Conservation (phyloP, 495 filamentous ascomycete genomes). For the Patellaria atrata region DNA sequence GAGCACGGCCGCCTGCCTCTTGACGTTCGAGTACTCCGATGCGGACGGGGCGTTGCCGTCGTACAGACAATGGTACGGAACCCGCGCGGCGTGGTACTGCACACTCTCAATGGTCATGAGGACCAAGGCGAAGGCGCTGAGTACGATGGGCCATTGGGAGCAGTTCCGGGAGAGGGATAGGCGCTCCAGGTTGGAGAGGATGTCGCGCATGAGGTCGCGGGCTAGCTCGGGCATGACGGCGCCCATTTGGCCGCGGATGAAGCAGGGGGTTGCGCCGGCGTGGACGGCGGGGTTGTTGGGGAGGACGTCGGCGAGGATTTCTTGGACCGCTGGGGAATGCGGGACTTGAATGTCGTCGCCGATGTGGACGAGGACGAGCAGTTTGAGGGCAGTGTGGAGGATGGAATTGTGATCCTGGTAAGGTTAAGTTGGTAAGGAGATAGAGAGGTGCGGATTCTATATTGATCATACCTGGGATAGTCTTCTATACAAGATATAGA, state of each 20-base stretch:
- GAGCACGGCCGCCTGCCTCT: too few relatives aligned
- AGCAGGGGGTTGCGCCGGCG: slow-evolving; percentile 14
- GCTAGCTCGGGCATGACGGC: slow-evolving; percentile 17
- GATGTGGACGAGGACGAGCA: slow-evolving; percentile 21
- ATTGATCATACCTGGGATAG: neutral
- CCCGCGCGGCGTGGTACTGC: slow-evolving; percentile 20
- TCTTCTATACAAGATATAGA: slow-evolving; percentile 16
- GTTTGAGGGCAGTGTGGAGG: slow-evolving; percentile 18
- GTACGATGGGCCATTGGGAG: slow-evolving; percentile 12
- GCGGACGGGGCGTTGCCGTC: neutral
- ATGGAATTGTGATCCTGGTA: slow-evolving; percentile 4
- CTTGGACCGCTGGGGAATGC: slow-evolving; percentile 4
- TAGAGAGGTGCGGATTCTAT: slow-evolving; percentile 5
- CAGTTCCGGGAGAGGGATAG: slow-evolving; percentile 14
- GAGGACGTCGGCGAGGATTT: slow-evolving; percentile 5
- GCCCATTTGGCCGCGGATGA: slow-evolving; percentile 22
- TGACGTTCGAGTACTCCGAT: neutral
- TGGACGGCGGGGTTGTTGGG: slow-evolving; percentile 1
- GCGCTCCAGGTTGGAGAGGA: slow-evolving; percentile 14
- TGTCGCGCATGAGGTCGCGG: slow-evolving; percentile 11
- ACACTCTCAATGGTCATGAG: slow-evolving; percentile 20
- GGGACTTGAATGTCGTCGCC: slow-evolving; percentile 14
- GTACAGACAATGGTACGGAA: slow-evolving; percentile 13
- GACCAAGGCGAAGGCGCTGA: slow-evolving; percentile 12
- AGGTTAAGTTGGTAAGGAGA: neutral